These are phyloP conservation scores for Stipa capillata DNA, from an alignment of 176 grass and related monocot species.

Conservation along the genomic window DNA sequence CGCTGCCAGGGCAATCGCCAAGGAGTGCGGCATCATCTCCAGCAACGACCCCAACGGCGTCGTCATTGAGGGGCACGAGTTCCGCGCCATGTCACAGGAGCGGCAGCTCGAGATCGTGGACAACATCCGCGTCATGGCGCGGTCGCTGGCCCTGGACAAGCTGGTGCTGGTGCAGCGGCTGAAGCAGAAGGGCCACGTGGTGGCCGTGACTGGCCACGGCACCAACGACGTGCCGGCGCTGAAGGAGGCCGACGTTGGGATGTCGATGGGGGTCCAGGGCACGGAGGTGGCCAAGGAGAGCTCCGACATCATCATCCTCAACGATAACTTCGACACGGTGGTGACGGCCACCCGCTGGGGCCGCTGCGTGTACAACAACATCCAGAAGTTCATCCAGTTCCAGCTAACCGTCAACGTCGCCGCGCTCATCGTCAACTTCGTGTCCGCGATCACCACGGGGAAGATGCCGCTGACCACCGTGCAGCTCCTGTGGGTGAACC, in stretches of 20 bases:
- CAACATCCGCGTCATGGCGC: no score
- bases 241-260: slow-evolving; percentile 75
- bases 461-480: slow-evolving; percentile 59
- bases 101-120: no score
- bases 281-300: slow-evolving; percentile 88
- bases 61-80: no score
- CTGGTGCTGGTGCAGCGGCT: no score
- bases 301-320: slow-evolving; percentile 74
- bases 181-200: slow-evolving; percentile 64
- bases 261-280: slow-evolving; percentile 85
- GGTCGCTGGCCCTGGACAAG: no score
- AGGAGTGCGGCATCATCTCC: no score
- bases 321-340: slow-evolving; percentile 82
- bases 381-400: slow-evolving; percentile 89
- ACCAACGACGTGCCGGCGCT: slow-evolving; percentile 79
- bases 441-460: slow-evolving; percentile 31
- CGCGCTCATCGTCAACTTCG: slow-evolving; percentile 54
- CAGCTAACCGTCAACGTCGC: slow-evolving; percentile 81
- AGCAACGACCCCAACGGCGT: no score
- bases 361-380: slow-evolving; percentile 74
- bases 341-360: slow-evolving; percentile 71
- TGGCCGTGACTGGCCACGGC: slow-evolving; percentile 57
- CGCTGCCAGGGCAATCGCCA: no score
- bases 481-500: slow-evolving; percentile 83
- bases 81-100: no score